Percentiles rank a stretch among this genome's conserved stretches.
phyloP scores from a whole-genome alignment of 176 grass and related monocot genomes.

The Zea mays region DNA sequence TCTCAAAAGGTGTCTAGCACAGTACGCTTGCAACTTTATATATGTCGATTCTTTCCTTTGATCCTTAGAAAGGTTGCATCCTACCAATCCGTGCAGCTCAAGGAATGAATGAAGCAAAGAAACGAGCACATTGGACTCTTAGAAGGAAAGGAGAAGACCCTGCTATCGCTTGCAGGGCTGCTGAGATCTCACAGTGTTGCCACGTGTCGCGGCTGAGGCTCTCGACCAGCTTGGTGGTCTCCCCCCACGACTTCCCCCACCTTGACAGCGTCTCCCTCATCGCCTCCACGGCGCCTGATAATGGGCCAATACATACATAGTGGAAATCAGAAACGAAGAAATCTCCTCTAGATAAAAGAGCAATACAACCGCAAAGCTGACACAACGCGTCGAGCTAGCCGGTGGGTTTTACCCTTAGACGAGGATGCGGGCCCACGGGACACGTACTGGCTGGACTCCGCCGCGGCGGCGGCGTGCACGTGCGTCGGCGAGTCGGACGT shows the following conservation, averaged over 20 bases:
- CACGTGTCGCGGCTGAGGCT: constrained; percentile 84
- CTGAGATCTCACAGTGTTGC: constrained; percentile 82
- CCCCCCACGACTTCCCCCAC: constrained; percentile 79
- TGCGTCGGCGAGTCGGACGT: constrained; percentile 45
- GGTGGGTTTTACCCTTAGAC: constrained; percentile 50
- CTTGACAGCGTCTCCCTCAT: constrained; percentile 69
- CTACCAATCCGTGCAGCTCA: constrained; percentile 18
- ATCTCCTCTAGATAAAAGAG: not conserved
- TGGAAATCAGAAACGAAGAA: constrained; percentile 30
- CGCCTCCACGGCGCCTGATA: constrained; percentile 66
- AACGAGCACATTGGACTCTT: not conserved
- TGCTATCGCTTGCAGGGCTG: not conserved
- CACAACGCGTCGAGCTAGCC: not conserved
- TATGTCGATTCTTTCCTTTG: constrained; percentile 14
- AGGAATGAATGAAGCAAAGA: constrained; percentile 38
- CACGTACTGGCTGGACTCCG: constrained; percentile 49
- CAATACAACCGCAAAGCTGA: not conserved
- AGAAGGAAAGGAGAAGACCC: not conserved
- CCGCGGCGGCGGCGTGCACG: constrained; percentile 42
- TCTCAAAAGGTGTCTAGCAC: constrained; percentile 7
- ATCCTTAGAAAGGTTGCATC: constrained; percentile 6
- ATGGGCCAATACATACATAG: not conserved
- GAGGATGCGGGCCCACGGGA: constrained; percentile 47
- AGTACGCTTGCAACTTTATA: constrained; percentile 28
- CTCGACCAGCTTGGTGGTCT: constrained; percentile 70